Base-by-base conservation (phyloP, 352 stramenopile species). In the Paralagenidium karlingii region DNA sequence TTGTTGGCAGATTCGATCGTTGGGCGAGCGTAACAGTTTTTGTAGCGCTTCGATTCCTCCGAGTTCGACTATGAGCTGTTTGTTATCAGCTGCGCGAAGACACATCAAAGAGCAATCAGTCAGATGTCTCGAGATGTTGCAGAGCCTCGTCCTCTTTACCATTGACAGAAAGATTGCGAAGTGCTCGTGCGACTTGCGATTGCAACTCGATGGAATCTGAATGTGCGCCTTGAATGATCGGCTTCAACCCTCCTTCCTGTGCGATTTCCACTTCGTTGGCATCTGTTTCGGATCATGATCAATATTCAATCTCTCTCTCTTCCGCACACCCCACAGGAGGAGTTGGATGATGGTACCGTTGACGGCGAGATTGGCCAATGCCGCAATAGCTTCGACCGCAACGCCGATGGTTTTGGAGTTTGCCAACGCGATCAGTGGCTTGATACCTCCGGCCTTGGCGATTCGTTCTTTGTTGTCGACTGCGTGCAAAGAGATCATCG, bases 141-240 rank as follows among this genome's bases (percentile, higher is more conserved):
- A 38, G 12, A 11, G 78, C 77, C n/a, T n/a, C n/a, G n/a, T n/a
- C n/a, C n/a, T n/a, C n/a, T n/a, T 39, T 74, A 91, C 78, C 65
- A 43, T 96, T 95, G 26, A 97, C 84, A 12, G 81, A 95, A 19
- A 97, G 65, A 43, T 97, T 97, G 32, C 90, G 69, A 28, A 97
- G 63, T n/a, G 88, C 85, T 15, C 88, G 80, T 8, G 81, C 83
- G 22, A 87, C 70, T 57, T 94, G 76, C 25, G 76, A 86, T 49
- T 92, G 78, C 15, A 94, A 59, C 52, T 94, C 81, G 13, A 92
- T 60, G 7, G 71, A 90, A 29, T 83, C 63, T 10, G 81, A 84
- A 19, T 60, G 61, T 28, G 74, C 73, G 33, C 80, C 71, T 15
- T 90, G 63, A 38, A 97, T 82, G 50, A 97, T 96, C 13, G 86